Percentiles rank a stretch among this genome's conserved stretches.
Evolutionary conservation across 2,329 filamentous ascomycete genomes (phyloP).

Genomic region (Fusarium anguioides): DNA sequence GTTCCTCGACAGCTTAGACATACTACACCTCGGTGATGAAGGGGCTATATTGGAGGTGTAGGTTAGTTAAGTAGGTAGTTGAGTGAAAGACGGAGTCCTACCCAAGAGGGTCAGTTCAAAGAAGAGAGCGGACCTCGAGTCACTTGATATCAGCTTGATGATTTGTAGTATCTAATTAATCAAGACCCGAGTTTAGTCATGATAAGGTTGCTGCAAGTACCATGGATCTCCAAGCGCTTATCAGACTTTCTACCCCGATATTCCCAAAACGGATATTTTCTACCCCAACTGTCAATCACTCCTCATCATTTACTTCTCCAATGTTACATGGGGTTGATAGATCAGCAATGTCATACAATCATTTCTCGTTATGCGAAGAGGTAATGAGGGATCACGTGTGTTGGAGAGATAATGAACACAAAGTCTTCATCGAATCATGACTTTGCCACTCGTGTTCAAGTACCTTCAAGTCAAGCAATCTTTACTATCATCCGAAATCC

Average conservation of each 20-base stretch:
- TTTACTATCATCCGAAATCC: not conserved
- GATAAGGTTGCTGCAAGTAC: too few relatives aligned
- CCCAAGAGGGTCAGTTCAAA: too few relatives aligned
- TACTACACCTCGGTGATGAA: too few relatives aligned
- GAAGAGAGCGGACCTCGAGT: too few relatives aligned
- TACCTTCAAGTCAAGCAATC: not conserved
- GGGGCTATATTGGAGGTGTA: too few relatives aligned
- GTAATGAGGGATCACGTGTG: not conserved
- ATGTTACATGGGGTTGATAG: not conserved
- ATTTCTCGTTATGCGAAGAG: not conserved
- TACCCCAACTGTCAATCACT: not conserved
- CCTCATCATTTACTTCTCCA: not conserved
- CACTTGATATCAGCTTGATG: too few relatives aligned
- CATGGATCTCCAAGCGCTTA: not conserved
- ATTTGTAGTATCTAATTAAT: not conserved
- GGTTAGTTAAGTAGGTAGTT: too few relatives aligned
- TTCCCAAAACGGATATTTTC: not conserved
- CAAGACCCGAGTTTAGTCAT: not conserved
- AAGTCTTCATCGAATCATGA: not conserved
- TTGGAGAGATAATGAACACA: constrained; percentile 1
- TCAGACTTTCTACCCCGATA: not conserved
- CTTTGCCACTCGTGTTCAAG: not conserved
- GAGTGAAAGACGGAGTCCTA: too few relatives aligned
- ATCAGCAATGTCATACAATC: not conserved
- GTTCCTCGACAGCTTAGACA: too few relatives aligned